Conservation (phyloP, 345 rosid genomes). For the Camelina hispida region DNA sequence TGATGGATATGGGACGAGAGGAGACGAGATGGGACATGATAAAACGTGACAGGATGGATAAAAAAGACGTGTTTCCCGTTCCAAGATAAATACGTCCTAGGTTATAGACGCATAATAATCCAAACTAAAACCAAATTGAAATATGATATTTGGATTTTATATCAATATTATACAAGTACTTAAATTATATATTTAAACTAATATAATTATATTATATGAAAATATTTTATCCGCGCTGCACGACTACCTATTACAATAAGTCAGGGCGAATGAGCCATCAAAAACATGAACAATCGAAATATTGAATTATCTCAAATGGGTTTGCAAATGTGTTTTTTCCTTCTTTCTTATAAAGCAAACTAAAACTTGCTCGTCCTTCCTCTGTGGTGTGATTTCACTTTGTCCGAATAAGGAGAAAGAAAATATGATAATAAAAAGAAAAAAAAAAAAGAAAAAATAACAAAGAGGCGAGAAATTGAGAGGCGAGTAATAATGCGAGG, state of each 20-base stretch:
- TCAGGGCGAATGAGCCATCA: neutral
- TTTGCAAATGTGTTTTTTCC: neutral
- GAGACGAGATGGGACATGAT: too few relatives aligned
- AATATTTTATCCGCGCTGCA: neutral
- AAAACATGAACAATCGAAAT: neutral
- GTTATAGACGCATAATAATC: too few relatives aligned
- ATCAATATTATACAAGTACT: too few relatives aligned
- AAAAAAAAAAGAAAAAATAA: neutral
- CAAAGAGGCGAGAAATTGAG: conserved; percentile 15
- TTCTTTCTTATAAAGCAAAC: neutral
- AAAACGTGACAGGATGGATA: too few relatives aligned
- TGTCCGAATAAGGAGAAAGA: neutral
- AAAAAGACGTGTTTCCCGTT: too few relatives aligned
- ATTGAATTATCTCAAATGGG: neutral
- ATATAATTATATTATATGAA: too few relatives aligned
- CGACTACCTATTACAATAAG: neutral
- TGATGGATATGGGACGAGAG: too few relatives aligned
- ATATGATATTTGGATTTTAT: too few relatives aligned
- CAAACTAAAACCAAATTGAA: too few relatives aligned
- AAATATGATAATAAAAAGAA: neutral
- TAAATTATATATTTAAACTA: too few relatives aligned
- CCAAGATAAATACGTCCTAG: too few relatives aligned
- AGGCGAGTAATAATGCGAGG: conserved; percentile 41
- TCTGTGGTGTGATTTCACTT: conserved; percentile 24
- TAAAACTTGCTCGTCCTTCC: neutral